phyloP scores from a whole-genome alignment of 805 yeast genomes.

The Myxozyma mucilagina region DNA sequence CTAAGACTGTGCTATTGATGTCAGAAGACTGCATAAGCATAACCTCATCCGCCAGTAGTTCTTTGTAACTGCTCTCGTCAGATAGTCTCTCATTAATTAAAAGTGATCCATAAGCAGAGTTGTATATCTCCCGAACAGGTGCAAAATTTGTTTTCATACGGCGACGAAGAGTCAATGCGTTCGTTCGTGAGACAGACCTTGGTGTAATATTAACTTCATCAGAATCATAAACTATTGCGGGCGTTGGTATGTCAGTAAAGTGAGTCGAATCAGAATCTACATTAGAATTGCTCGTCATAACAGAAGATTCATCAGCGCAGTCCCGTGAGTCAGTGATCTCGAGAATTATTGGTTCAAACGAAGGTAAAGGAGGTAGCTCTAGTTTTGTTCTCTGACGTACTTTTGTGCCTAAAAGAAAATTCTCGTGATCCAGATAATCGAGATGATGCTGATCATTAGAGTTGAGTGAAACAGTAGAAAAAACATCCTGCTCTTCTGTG shows the following conservation, averaged over 20 bases:
- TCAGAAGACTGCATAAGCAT: constrained; percentile 1
- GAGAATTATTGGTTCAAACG: neutral
- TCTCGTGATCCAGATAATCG: neutral
- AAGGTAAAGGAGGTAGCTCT: constrained; percentile 2
- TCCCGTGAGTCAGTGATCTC: neutral
- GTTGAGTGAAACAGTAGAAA: neutral
- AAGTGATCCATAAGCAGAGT: constrained; percentile 1
- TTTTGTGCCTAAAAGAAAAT: neutral
- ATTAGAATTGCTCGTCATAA: no score
- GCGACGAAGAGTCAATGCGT: constrained; percentile 2
- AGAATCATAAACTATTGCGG: neutral
- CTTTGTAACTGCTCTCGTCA: neutral
- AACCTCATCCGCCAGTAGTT: neutral
- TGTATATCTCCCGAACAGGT: neutral
- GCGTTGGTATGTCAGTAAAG: neutral
- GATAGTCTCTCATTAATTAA: neutral
- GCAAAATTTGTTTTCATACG: constrained; percentile 2
- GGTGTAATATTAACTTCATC: constrained; percentile 3
- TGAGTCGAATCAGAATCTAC: no score
- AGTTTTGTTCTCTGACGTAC: neutral
- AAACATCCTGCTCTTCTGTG: neutral
- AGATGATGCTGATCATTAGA: neutral
- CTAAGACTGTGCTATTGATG: neutral
- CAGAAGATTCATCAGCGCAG: no score
- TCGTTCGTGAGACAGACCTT: neutral